These are phyloP conservation scores for Chytriomyces sp. DNA, from an alignment of 192 early-diverging fungal genomes.

Conservation along the genomic window DNA sequence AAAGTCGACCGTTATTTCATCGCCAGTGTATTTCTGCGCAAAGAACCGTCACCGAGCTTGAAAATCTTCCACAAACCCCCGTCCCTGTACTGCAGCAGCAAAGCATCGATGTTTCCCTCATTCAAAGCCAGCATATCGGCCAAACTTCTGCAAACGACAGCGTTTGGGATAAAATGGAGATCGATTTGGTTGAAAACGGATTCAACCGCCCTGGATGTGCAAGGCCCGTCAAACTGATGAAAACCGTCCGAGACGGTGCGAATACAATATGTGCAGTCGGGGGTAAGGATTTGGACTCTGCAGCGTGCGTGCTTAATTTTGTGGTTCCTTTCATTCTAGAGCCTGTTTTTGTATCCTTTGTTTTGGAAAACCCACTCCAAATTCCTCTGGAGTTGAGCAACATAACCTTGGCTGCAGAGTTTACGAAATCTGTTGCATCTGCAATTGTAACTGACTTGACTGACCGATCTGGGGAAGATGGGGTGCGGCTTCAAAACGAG, in stretches of 20 bases:
- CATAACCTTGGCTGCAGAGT: constrained; percentile 54
- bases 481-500: constrained; percentile 21
- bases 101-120: constrained; percentile 38
- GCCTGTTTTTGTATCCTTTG: constrained; percentile 69
- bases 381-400: constrained; percentile 70
- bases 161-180: constrained; percentile 74
- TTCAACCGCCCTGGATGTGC: constrained; percentile 18
- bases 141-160: constrained; percentile 49
- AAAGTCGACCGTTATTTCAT: background rate
- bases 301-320: background rate
- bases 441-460: background rate
- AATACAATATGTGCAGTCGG: constrained; percentile 75
- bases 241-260: constrained; percentile 46
- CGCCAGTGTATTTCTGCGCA: background rate
- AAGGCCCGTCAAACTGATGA: constrained; percentile 30
- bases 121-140: constrained; percentile 41
- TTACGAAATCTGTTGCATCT: constrained; percentile 6
- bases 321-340: constrained; percentile 55
- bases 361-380: constrained; percentile 74
- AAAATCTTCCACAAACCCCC: constrained; percentile 62
- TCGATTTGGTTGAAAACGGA: constrained; percentile 63
- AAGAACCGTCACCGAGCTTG: constrained; percentile 44
- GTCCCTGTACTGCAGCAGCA: constrained; percentile 54
- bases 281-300: constrained; percentile 51
- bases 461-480: background rate